Evolutionary conservation across 1,284 basidiomycete species (phyloP), one percentile per base, ranked within the genome.

Genomic region (Cutaneotrichosporon cutaneum): DNA sequence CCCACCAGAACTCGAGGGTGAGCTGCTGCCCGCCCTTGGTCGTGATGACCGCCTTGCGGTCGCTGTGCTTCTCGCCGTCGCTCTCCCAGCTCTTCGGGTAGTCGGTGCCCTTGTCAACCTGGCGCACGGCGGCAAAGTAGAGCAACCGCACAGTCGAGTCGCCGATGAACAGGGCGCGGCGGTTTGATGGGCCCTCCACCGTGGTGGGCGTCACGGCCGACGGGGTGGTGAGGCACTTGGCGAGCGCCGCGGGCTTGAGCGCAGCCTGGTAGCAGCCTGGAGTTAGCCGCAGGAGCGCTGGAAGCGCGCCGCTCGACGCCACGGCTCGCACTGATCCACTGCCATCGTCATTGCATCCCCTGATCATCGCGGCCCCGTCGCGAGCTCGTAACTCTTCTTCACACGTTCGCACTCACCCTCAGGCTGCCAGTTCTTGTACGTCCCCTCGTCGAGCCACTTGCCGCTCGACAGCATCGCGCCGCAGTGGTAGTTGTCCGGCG

Each of bases 121-220:
- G 72, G 57, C 87, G 83, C 14, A 86, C 84, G 54, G 88, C 82
- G 54, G 89, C 85, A 77, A 89, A 93, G 81, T 88, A 94, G 13
- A 94, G 81, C 60, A 85, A 84, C 50, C 92, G 83, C 14, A 90
- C 88, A 50, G 89, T 85, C 22, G 90, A 92, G 77, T 94, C 92
- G n/a, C 92, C 92, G 45, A 90, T 82, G 74, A 94, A 94, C 54
- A 90, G 80, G 27, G 90, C 81, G 11, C 69, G 73, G 14, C 77
- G 72, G 55, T 68, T 60, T 24, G 26, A n/a, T 35, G 56, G 47
- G 16, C 47, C 53, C 11, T 11, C 27, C 44, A 9, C 56, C 35
- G 24, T 8, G 4, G 27, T n/a, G 22, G 27, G 42, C n/a, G 54
- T 55, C 18, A 54, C 55, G 1, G 51, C 35, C 70, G 58, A 72